A percentile compares a stretch with the other conserved stretches of the same genome.
phyloP scores from a whole-genome alignment of 2,329 filamentous ascomycete species.

The Aspergillus melleus region DNA sequence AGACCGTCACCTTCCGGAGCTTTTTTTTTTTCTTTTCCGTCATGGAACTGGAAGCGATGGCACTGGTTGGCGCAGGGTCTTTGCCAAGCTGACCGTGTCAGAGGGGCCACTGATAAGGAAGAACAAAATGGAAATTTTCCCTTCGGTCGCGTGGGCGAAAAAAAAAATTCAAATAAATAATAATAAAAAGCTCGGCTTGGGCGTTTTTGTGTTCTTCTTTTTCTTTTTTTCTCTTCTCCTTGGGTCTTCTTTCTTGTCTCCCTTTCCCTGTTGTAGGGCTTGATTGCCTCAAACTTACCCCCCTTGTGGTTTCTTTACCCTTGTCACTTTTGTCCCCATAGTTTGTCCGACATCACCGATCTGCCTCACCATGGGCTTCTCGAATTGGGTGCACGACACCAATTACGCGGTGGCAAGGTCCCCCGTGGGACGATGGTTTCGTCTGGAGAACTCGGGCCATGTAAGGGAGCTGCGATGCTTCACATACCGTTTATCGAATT shows the following conservation, averaged over 20 bases:
- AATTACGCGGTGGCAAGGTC: slow-evolving; percentile 59
- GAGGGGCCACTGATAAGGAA: slow-evolving; percentile 14
- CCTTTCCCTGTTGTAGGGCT: not conserved
- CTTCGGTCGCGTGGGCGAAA: slow-evolving; percentile 5
- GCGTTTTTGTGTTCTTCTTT: not conserved
- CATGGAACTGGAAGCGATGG: not conserved
- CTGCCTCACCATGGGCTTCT: slow-evolving; percentile 14
- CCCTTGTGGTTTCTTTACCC: not conserved
- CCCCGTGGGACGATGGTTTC: slow-evolving; percentile 70
- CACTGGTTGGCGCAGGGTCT: slow-evolving; percentile 2
- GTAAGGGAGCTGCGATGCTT: slow-evolving; percentile 49
- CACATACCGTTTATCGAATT: not conserved
- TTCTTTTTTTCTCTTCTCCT: not conserved
- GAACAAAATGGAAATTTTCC: slow-evolving; percentile 9
- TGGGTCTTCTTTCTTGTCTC: not conserved
- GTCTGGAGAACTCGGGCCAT: slow-evolving; percentile 79
- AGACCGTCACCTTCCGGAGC: not conserved
- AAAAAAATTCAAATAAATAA: not conserved
- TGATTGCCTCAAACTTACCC: not conserved
- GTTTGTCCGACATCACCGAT: not conserved
- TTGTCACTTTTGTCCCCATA: not conserved
- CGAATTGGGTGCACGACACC: slow-evolving; percentile 25
- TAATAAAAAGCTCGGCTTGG: not conserved
- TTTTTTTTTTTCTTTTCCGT: not conserved
- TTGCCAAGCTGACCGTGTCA: slow-evolving; percentile 5